phyloP scores from a whole-genome alignment of 2,329 filamentous ascomycete species.

The Paecilomyces fulvus region DNA sequence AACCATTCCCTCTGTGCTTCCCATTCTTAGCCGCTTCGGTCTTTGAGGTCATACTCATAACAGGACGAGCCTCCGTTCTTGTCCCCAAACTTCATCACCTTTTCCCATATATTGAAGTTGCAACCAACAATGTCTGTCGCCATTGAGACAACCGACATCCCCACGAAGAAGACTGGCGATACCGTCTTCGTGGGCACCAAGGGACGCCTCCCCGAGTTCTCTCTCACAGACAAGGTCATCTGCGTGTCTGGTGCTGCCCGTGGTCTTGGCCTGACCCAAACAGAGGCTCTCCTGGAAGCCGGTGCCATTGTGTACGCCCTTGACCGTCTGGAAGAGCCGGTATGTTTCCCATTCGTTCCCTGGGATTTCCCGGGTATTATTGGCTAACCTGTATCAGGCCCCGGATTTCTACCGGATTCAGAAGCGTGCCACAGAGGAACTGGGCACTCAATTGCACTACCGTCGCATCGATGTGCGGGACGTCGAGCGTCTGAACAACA shows the following conservation, averaged over 20 bases:
- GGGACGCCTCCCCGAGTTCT: conserved; percentile 61
- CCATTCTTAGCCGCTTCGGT: neutral
- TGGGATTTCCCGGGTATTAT: conserved; percentile 32
- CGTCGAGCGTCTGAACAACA: conserved; percentile 55
- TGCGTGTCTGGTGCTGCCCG: conserved; percentile 63
- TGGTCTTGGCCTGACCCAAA: conserved; percentile 65
- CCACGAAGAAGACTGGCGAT: conserved; percentile 14
- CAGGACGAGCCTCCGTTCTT: neutral
- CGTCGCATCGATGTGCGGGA: conserved; percentile 74
- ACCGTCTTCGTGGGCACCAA: conserved; percentile 21
- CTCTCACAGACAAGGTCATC: conserved; percentile 60
- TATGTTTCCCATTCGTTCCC: conserved; percentile 50
- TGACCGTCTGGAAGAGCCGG: conserved; percentile 34
- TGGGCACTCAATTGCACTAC: conserved; percentile 64
- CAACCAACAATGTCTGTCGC: conserved; percentile 23
- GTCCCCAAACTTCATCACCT: neutral
- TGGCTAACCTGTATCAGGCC: conserved; percentile 23
- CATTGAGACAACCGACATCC: conserved; percentile 21
- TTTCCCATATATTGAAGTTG: neutral
- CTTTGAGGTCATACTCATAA: neutral
- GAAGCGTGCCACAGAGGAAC: conserved; percentile 52
- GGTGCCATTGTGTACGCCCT: conserved; percentile 52
- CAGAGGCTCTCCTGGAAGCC: conserved; percentile 65
- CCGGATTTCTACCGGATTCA: conserved; percentile 58
- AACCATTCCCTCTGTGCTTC: neutral